Base-by-base conservation (phyloP, 441 rosid species). In the Croton setiger region DNA sequence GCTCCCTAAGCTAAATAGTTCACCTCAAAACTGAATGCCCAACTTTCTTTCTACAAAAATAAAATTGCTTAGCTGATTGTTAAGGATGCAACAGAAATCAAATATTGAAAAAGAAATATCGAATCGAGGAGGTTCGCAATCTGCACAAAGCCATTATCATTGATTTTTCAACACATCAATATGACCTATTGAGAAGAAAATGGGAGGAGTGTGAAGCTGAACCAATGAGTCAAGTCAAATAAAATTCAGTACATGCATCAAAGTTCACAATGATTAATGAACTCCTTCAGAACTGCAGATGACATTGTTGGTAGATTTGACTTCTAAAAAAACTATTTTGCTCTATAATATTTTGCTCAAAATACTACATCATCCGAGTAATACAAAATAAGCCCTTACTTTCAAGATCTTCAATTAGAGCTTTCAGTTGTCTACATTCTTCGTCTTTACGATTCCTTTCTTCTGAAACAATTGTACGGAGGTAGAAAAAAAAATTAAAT, bases 371-470 rank as follows among this genome's bases (percentile, higher is more conserved):
- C 48, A 41, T 12, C n/a, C n/a, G n/a, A n/a, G n/a, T n/a, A n/a
- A n/a, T n/a, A 1, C 31, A 1, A 0, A 27, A 2, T 27, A 27
- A 27, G 31, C 31, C 31, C 84, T 39, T 81, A 92, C 99, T 84
- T 85, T 85, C 87, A 75, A 84, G 85, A 54, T 86, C 85, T 58
- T 86, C 86, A 75, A 92, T 74, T 68, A 81, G 96, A 71, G 87
- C 80, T 80, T 84, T 90, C 60, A 89, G 84, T 77, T 88, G 89
- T 48, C 71, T 77, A 77, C 83, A 83, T 74, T 94, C 85, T 69
- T 85, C 83, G 53, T 78, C 83, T 75, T 71, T 88, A 47, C 83
- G 90, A 59, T 74, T 86, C 82, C 74, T 87, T 60, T 84, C 80
- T 67, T 88, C 98, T 92, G 88, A 76, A 77, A 78, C 60, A 44